phyloP scores from a whole-genome alignment of 352 stramenopile species.

The Thalassiosira oceanica region DNA sequence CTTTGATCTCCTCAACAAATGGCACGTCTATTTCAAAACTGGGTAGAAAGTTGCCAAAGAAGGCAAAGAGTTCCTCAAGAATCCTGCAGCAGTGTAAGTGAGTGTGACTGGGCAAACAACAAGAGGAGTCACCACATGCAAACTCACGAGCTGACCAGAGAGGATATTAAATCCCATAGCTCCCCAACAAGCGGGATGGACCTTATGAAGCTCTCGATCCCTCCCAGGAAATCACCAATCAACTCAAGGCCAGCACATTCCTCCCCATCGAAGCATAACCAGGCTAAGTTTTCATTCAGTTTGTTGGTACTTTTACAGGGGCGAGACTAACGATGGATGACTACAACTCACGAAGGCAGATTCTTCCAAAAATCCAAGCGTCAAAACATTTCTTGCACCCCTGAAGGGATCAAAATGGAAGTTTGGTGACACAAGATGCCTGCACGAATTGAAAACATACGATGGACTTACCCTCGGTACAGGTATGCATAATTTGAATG shows the following conservation, averaged over 20 bases:
- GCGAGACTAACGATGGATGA: too few relatives aligned
- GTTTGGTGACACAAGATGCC: too few relatives aligned
- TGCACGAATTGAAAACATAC: too few relatives aligned
- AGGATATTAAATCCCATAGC: neutral
- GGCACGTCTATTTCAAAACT: neutral
- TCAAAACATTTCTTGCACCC: neutral
- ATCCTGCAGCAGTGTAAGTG: neutral
- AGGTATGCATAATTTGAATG: slow-evolving; percentile 1
- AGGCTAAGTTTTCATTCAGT: neutral
- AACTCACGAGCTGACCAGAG: neutral
- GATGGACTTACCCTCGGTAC: too few relatives aligned
- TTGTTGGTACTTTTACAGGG: neutral
- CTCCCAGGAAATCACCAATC: slow-evolving; percentile 1
- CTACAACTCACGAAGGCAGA: neutral
- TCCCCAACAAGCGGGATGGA: slow-evolving; percentile 8
- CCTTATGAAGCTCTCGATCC: slow-evolving; percentile 3
- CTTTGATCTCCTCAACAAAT: slow-evolving; percentile 5
- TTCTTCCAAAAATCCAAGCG: neutral
- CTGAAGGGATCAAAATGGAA: slow-evolving; percentile 1
- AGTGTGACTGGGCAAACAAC: neutral
- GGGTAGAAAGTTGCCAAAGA: slow-evolving; percentile 5
- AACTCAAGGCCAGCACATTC: slow-evolving; percentile 6
- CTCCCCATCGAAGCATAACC: neutral
- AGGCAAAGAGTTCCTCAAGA: neutral
- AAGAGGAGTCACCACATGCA: neutral